These are phyloP conservation scores for Narthecium ossifragum DNA, from an alignment of 106 monocot genomes.

Conservation along the genomic window DNA sequence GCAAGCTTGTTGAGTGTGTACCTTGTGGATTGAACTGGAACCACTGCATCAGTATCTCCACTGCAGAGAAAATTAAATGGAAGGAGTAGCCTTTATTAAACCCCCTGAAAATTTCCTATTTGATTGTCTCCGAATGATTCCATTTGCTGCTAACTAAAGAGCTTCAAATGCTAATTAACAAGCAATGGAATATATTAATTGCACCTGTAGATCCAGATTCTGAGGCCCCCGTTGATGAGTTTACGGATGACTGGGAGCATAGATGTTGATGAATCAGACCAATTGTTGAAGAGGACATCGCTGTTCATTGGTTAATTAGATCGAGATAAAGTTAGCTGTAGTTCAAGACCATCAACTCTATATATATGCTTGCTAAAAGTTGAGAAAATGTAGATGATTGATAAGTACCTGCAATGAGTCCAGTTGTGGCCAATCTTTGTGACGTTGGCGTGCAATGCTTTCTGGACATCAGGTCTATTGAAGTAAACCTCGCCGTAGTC, in stretches of 20 bases:
- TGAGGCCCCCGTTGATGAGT: constrained; percentile 3
- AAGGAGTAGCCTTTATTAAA: no score
- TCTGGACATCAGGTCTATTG: constrained; percentile 28
- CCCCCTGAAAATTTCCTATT: no score
- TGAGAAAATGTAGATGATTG: no score
- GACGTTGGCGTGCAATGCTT: constrained; percentile 31
- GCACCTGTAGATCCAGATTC: constrained; percentile 18
- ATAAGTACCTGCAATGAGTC: constrained; percentile 49
- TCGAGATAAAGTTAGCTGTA: no score
- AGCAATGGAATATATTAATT: not conserved
- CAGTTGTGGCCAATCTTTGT: constrained; percentile 22
- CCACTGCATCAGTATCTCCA: constrained; percentile 22
- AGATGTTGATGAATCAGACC: constrained; percentile 1
- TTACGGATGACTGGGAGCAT: constrained; percentile 9
- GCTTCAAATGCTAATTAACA: not conserved
- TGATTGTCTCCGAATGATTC: no score
- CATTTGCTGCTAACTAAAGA: no score
- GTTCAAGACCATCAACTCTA: no score
- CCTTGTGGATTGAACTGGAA: constrained; percentile 25
- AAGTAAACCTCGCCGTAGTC: constrained; percentile 14
- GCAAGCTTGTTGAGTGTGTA: constrained; percentile 19
- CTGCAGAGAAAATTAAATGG: not conserved
- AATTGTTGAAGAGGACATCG: not conserved
- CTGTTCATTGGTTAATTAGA: not conserved
- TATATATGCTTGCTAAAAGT: no score